Base-by-base conservation (phyloP, 805 yeast genomes). In the Cyberlindnera amylophila region DNA sequence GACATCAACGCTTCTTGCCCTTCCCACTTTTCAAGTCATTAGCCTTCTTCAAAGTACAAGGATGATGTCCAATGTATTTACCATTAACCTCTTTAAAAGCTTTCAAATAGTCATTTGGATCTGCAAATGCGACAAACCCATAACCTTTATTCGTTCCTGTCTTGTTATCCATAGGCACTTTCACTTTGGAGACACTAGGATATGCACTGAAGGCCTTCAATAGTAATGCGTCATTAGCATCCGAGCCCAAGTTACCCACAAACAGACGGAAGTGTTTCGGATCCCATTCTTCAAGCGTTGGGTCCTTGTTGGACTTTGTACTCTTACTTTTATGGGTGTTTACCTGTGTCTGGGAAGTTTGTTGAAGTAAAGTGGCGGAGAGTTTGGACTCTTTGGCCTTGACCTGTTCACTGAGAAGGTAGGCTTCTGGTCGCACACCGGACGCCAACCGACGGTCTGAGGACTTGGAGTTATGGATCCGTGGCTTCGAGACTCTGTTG, bases 31-130 rank as follows among this genome's bases (percentile, higher is more conserved):
- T 39, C 9, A 51, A 24, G 27, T 52, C 59, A 35, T 57, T 78
- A 0, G 91, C 90, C 45, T 80, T 67, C 58, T 81, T 80, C 58
- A 85, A 62, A 44, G 74, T 81, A 21, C 85, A 78, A 0, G 93
- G 93, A 53, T 81, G 81, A 52, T 71, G 75, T 1, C 93, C 95
- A 36, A 86, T 72, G 51, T 81, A 83, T 55, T 82, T 82, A 19
- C 87, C 86, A 56, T 85, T 81, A 80, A 83, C 74, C 53, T 81
- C 86, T 56, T 78, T 81, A 62, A 81, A 85, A 3, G 90, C 88
- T 39, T 67, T 63, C 41, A 85, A 66, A 52, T 82, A 85, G 55
- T 85, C 91, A 16, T 79, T 77, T 0, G 90, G 62, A 46, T 72
- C 72, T 3, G 64, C 66, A 58, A 86, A 85, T 6, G 86, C 78